Evolutionary conservation across 495 filamentous ascomycete species (phyloP).

Genomic region (Penicillium chermesinum): DNA sequence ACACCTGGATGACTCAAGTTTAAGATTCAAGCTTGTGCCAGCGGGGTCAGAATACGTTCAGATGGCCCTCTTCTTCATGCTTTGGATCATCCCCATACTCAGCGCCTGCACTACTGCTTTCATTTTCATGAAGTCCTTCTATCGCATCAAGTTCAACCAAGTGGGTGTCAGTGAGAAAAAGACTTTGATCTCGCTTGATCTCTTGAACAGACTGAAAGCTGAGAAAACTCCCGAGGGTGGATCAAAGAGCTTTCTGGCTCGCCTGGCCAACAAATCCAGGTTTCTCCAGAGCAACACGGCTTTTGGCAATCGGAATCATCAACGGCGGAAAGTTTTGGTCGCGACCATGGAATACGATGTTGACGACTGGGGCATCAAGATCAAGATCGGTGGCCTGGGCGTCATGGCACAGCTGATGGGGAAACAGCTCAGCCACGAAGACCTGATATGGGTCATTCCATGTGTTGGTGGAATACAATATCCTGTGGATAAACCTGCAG

Average conservation of each 20-base stretch:
- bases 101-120: conserved; percentile 49
- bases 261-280: conserved; percentile 38
- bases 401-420: conserved; percentile 70
- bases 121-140: conserved; percentile 61
- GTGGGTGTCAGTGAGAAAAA: conserved; percentile 53
- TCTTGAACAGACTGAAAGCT: conserved; percentile 27
- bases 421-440: conserved; percentile 60
- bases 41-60: conserved; percentile 52
- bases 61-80: conserved; percentile 52
- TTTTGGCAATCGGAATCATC: conserved; percentile 40
- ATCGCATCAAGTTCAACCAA: conserved; percentile 67
- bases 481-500: conserved; percentile 53
- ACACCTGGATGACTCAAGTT: conserved; percentile 49
- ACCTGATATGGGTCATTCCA: conserved; percentile 74
- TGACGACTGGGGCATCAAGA: conserved; percentile 66
- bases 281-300: conserved; percentile 43
- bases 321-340: conserved; percentile 54
- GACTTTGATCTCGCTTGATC: conserved; percentile 31
- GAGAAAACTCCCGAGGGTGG: conserved; percentile 16
- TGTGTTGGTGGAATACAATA: conserved; percentile 66
- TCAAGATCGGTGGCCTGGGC: conserved; percentile 69
- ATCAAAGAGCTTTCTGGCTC: conserved; percentile 26
- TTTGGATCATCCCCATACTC: conserved; percentile 51
- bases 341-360: conserved; percentile 73
- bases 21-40: conserved; percentile 49